Base-by-base conservation (phyloP, 495 filamentous ascomycete genomes). In the Neurospora sp. region DNA sequence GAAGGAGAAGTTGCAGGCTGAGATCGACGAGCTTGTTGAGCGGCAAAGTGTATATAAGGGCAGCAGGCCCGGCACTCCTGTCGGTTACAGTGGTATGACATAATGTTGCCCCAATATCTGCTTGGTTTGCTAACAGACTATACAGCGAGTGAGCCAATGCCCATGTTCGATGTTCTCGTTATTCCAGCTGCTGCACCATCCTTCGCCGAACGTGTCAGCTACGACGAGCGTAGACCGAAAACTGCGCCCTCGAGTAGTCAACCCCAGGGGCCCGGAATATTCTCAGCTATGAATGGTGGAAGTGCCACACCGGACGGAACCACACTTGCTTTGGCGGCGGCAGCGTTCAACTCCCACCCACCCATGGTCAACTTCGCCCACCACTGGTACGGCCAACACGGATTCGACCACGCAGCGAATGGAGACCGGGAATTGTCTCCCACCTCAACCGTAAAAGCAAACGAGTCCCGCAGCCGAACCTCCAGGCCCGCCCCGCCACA, bases 1-100 rank as follows among this genome's bases (percentile, higher is more conserved):
- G 76, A 85, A 83, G 74, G 84, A 85, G 70, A 80, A 79, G 53
- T 69, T 89, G 45, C 84, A 88, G 75, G 82, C 82, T 38, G 82
- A 87, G 70, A 87, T 88, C 72, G 84, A 88, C 39, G 82, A 84
- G 48, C 74, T 87, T 7, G 79, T 88, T 9, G 86, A 88, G 78
- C 82, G 85, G 31, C 85, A 86, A 76, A 87, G 83, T 77, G 79
- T 86, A 44, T 87, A 86, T 73, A 61, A 82, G 40, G 83, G 74
- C 77, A 85, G 84, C 76, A 83, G 85, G n/a, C 85, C 84, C 16
- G 83, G 82, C 27, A 86, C 81, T 73, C 81, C 79, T 70, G 74
- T 82, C 71, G 81, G 78, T 35, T 71, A 35, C 8, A 31, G 53
- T 35, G 53, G 53, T 65, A 65, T 65, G 53, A 61, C 22, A 31